Conservation (phyloP, 164 flowering plant species). For the Kingdonia uniflora region DNA sequence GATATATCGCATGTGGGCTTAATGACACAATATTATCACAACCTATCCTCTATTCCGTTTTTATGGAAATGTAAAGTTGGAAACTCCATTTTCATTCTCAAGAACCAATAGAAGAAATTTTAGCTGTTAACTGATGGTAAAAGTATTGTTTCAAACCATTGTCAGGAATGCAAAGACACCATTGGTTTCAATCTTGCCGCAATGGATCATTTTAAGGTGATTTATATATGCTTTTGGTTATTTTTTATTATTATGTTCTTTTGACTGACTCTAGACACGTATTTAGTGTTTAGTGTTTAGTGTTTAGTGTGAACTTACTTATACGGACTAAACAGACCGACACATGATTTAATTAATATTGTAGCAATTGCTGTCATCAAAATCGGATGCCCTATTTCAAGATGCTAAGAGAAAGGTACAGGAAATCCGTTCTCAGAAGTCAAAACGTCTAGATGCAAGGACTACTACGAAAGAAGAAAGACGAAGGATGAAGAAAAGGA, state of each 20-base stretch:
- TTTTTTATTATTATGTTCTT: too few species aligned
- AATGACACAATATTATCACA: neutral
- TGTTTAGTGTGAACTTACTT: neutral
- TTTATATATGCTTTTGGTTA: too few species aligned
- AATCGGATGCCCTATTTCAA: slow-evolving; percentile 72
- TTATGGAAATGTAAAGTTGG: too few species aligned
- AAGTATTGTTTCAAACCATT: slow-evolving; percentile 10
- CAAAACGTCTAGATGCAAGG: slow-evolving; percentile 47
- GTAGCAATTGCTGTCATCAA: slow-evolving; percentile 83
- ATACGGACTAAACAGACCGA: neutral
- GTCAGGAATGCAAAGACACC: slow-evolving; percentile 83
- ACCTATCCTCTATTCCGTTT: neutral
- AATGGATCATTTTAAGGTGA: slow-evolving; percentile 91
- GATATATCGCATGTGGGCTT: neutral
- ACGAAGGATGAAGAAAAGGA: slow-evolving; percentile 52
- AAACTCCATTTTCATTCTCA: neutral
- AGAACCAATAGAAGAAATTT: neutral
- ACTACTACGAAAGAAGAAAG: slow-evolving; percentile 31
- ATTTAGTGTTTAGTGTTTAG: neutral
- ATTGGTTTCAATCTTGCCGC: slow-evolving; percentile 95
- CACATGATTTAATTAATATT: slow-evolving; percentile 7
- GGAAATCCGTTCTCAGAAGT: slow-evolving; percentile 53
- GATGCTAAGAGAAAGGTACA: slow-evolving; percentile 70
- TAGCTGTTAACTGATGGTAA: neutral
- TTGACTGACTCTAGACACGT: neutral